These are phyloP conservation scores for Backusella tarrabulga DNA, from an alignment of 192 early-diverging fungal species.

Conservation along the genomic window DNA sequence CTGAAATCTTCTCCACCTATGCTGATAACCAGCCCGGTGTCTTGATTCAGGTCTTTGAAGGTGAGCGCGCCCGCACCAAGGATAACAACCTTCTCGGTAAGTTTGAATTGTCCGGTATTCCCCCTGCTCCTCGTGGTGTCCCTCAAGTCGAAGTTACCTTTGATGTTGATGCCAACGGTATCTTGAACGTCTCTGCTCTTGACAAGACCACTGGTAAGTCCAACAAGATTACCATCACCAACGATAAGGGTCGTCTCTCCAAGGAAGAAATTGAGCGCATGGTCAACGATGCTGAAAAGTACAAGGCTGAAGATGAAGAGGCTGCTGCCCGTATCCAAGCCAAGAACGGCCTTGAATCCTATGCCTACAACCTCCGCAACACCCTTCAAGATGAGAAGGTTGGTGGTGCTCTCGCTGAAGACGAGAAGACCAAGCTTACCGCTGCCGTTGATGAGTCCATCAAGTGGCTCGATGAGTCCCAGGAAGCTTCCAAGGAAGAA, in stretches of 20 bases:
- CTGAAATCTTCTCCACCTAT: slow-evolving; percentile 96
- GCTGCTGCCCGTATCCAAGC: slow-evolving; percentile 88
- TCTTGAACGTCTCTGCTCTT: slow-evolving; percentile 91
- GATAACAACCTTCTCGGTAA: slow-evolving; percentile 99
- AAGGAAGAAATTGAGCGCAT: slow-evolving; percentile 55
- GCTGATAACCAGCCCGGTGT: slow-evolving; percentile 97
- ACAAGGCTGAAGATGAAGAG: slow-evolving; percentile 89
- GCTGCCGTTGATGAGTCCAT: slow-evolving; percentile 87
- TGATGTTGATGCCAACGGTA: slow-evolving; percentile 97
- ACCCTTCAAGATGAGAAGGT: slow-evolving; percentile 86
- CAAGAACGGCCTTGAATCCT: slow-evolving; percentile 96
- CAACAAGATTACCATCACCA: slow-evolving; percentile 99
- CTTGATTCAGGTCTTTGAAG: slow-evolving; percentile 95
- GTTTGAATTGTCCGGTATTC: slow-evolving; percentile 97
- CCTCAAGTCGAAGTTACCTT: slow-evolving; percentile 97
- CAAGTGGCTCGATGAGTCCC: slow-evolving; percentile 91
- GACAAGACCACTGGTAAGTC: slow-evolving; percentile 94
- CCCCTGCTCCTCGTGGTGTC: slow-evolving; percentile 95
- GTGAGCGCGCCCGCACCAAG: slow-evolving; percentile 94
- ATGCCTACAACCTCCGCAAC: slow-evolving; percentile 98
- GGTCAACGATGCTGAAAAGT: slow-evolving; percentile 88
- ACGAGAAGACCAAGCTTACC: slow-evolving; percentile 87
- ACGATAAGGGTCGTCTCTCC: slow-evolving; percentile 90
- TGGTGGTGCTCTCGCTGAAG: slow-evolving; percentile 73
- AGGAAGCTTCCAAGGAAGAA: slow-evolving; percentile 98